phyloP scores from a whole-genome alignment of 192 early-diverging fungal genomes.

The Coemansia nantahalensis region DNA sequence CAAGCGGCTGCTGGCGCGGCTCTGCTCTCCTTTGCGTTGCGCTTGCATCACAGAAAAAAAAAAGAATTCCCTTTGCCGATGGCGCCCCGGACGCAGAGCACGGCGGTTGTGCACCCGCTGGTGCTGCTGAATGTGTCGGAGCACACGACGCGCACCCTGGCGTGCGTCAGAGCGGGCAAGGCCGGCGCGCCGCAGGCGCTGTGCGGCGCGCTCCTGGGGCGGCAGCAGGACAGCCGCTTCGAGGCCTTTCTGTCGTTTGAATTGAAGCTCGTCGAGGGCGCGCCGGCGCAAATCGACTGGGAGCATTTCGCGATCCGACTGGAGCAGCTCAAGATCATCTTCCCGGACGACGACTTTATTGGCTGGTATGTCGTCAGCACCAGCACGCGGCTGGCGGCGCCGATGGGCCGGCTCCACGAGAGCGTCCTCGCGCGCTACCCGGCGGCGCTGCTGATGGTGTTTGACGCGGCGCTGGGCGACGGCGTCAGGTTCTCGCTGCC shows the following conservation, averaged over 20 bases:
- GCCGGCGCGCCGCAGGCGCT: constrained; percentile 5
- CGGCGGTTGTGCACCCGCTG: constrained; percentile 43
- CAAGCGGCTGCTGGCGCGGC: background rate
- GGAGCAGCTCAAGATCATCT: constrained; percentile 38
- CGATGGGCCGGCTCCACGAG: constrained; percentile 28
- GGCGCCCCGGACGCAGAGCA: constrained; percentile 12
- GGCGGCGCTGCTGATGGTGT: constrained; percentile 41
- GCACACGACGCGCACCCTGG: constrained; percentile 42
- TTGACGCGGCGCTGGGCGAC: constrained; percentile 34
- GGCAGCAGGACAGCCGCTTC: constrained; percentile 24
- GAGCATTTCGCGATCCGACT: constrained; percentile 16
- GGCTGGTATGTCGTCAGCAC: constrained; percentile 46
- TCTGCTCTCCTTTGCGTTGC: background rate
- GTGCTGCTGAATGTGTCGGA: constrained; percentile 51
- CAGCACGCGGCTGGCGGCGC: constrained; percentile 7
- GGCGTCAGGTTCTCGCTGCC: constrained; percentile 24
- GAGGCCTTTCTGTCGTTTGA: constrained; percentile 47
- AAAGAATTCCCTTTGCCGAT: constrained; percentile 1
- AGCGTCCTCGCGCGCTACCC: constrained; percentile 19
- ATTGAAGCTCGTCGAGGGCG: constrained; percentile 16
- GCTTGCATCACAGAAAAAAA: too few relatives aligned
- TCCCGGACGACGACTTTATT: constrained; percentile 41
- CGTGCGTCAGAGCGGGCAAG: constrained; percentile 18
- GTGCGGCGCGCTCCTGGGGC: constrained; percentile 41
- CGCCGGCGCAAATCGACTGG: constrained; percentile 12